These are phyloP conservation scores for Hypoxylon sp. DNA, from an alignment of 2,329 filamentous ascomycete species.

Conservation along the genomic window DNA sequence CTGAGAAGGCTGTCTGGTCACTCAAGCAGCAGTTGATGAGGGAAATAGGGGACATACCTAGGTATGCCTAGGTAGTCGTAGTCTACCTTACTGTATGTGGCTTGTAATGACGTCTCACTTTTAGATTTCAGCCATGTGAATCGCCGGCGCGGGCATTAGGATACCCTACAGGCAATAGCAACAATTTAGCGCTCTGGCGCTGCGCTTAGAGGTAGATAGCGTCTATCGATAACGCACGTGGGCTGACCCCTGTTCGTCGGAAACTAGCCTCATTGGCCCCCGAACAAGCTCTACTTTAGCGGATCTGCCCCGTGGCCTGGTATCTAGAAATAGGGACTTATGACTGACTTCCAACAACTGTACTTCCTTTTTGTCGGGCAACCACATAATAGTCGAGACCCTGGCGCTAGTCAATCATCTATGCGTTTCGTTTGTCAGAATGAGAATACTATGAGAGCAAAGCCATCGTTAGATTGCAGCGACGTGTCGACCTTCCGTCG, in stretches of 20 bases:
- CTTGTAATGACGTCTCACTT: constrained; percentile 23
- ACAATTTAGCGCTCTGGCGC: too few species aligned
- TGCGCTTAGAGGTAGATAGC: background rate
- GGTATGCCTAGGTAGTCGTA: too few species aligned
- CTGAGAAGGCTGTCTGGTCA: constrained; percentile 34
- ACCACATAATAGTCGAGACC: background rate
- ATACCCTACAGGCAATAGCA: too few species aligned
- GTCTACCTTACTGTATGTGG: too few species aligned
- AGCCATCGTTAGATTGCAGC: constrained; percentile 15
- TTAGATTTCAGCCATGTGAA: background rate
- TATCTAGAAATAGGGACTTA: constrained; percentile 20
- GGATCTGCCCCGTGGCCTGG: constrained; percentile 6
- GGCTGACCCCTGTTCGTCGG: constrained; percentile 10
- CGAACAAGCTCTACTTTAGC: constrained; percentile 15
- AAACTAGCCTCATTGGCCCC: constrained; percentile 21
- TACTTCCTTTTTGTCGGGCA: constrained; percentile 11
- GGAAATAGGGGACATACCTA: constrained; percentile 32
- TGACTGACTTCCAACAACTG: constrained; percentile 13
- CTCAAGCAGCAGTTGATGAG: constrained; percentile 48
- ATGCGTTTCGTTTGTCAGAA: background rate
- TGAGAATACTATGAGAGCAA: constrained; percentile 29
- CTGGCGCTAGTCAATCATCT: background rate
- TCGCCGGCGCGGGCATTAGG: too few species aligned
- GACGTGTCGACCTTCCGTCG: constrained; percentile 22
- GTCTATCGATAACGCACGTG: constrained; percentile 23